A percentile compares a stretch with the other conserved stretches of the same genome.
Evolutionary conservation across 768 basidiomycete genomes (phyloP).

Genomic region (Lactarius indigo): DNA sequence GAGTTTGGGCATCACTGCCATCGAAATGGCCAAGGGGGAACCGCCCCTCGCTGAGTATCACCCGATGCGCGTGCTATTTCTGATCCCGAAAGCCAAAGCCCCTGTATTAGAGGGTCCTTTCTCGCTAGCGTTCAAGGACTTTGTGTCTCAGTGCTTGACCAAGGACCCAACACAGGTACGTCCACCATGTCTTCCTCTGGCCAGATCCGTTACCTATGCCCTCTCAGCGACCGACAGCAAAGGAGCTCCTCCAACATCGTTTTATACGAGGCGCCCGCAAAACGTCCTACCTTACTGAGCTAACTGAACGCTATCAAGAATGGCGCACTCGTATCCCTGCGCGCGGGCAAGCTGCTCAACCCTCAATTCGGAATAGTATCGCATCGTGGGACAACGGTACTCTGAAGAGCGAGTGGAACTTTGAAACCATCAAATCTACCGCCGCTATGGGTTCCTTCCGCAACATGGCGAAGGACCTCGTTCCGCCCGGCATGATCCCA

Average conservation of each 20-base stretch:
- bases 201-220: conserved; percentile 18
- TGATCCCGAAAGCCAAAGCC: conserved; percentile 95
- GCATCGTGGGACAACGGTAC: conserved; percentile 67
- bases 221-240: conserved; percentile 79
- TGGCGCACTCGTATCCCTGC: conserved; percentile 60
- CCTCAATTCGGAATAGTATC: conserved; percentile 53
- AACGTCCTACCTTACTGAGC: conserved; percentile 78
- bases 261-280: conserved; percentile 86
- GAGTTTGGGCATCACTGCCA: conserved; percentile 97
- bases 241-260: conserved; percentile 88
- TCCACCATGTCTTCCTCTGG: neutral
- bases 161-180: conserved; percentile 80
- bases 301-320: conserved; percentile 85
- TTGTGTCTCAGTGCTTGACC: conserved; percentile 83
- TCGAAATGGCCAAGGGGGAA: conserved; percentile 97
- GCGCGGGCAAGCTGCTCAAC: conserved; percentile 50
- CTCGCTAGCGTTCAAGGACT: conserved; percentile 86
- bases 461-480: conserved; percentile 66
- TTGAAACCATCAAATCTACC: conserved; percentile 76
- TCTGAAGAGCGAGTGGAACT: conserved; percentile 92
- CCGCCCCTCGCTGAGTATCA: conserved; percentile 97
- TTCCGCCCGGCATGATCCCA: conserved; percentile 51
- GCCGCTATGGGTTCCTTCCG: conserved; percentile 76
- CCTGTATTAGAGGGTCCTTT: conserved; percentile 87
- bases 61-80: conserved; percentile 96